Evolutionary conservation across 2,329 filamentous ascomycete species (phyloP), one percentile per base, ranked within the genome.

Genomic region (Penicillium sp.): DNA sequence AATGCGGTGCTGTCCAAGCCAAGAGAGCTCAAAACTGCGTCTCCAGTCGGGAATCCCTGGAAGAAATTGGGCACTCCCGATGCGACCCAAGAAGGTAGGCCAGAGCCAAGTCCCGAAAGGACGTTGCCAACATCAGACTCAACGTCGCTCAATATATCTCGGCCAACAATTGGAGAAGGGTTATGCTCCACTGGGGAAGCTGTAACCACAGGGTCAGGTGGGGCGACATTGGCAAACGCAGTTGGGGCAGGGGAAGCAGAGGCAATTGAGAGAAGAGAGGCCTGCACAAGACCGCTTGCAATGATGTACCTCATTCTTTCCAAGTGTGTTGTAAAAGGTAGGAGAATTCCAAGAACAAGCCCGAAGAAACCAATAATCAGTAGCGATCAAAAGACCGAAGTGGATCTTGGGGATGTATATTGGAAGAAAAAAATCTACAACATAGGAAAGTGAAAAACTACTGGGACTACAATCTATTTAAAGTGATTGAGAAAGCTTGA

Each of bases 1-100:
- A 63, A 44, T 0, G 62, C 51, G 4, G 42, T 26, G 19, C 44
- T 46, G 7, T 62, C 16, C 51, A 63, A 41, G 5, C 61, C 60
- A 2, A 63, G 60, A 18, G 61, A 62, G 56, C 60, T 63, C n/a
- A 42, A 56, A 13, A 63, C 61, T 2, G 60, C 45, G 13, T 61
- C 58, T 36, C 60, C 58, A 35, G 60, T 62, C 1, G 61, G 61
- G 41, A 63, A 62, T 1, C 60, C 60, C 29, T 63, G 61, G 51
- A 62, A 63, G 30, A 57, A 62, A 7, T 61, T 55, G 48, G 61
- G 61, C 11, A 63, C 58, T 45, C 61, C 61, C 10, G 61, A 63
- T 26, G 61, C 61, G 7, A 62, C 60, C 61, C 61, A 62, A 0
- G 60, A 55, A 18, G 61, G 60, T 4, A 63, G 30, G 5, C 43